A percentile compares a stretch with the other conserved stretches of the same genome.
These are phyloP conservation scores for Bondarzewia mesenterica DNA, from an alignment of 1,284 basidiomycete genomes.

Conservation along the genomic window DNA sequence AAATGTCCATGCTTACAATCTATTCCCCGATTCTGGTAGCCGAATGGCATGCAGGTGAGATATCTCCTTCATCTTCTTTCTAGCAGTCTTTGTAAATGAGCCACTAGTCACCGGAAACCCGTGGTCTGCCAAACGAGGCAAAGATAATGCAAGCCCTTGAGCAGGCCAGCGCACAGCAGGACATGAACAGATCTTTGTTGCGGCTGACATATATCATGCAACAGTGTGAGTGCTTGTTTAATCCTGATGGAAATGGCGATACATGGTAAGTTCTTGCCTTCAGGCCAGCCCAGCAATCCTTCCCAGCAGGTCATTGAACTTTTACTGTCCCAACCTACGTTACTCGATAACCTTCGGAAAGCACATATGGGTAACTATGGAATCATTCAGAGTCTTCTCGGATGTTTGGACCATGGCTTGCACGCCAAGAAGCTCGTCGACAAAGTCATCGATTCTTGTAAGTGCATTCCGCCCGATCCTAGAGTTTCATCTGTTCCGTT, in stretches of 20 bases:
- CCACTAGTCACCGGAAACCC: constrained; percentile 38
- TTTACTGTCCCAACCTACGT: constrained; percentile 68
- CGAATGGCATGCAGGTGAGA: constrained; percentile 5
- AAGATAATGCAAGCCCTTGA: constrained; percentile 57
- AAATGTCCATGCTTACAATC: not conserved
- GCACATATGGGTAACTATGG: constrained; percentile 89
- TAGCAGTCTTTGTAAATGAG: not conserved
- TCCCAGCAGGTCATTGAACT: constrained; percentile 48
- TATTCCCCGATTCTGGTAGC: constrained; percentile 3
- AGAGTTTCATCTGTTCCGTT: not conserved
- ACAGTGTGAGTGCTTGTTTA: constrained; percentile 40
- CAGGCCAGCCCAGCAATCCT: constrained; percentile 5
- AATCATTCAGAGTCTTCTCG: constrained; percentile 81
- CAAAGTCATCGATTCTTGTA: constrained; percentile 82
- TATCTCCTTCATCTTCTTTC: not conserved
- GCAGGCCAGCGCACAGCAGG: constrained; percentile 79
- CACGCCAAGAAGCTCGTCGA: constrained; percentile 84
- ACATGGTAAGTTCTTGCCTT: not conserved
- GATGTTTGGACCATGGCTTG: constrained; percentile 79
- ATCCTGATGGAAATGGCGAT: not conserved
- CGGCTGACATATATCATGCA: constrained; percentile 82
- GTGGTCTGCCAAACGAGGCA: constrained; percentile 14
- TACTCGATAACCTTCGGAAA: constrained; percentile 81
- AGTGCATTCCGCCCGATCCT: constrained; percentile 20
- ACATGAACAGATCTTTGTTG: constrained; percentile 75